A percentile compares a stretch with the other conserved stretches of the same genome.
phyloP scores from a whole-genome alignment of 2,329 filamentous ascomycete species.

The Mycogone perniciosa region DNA sequence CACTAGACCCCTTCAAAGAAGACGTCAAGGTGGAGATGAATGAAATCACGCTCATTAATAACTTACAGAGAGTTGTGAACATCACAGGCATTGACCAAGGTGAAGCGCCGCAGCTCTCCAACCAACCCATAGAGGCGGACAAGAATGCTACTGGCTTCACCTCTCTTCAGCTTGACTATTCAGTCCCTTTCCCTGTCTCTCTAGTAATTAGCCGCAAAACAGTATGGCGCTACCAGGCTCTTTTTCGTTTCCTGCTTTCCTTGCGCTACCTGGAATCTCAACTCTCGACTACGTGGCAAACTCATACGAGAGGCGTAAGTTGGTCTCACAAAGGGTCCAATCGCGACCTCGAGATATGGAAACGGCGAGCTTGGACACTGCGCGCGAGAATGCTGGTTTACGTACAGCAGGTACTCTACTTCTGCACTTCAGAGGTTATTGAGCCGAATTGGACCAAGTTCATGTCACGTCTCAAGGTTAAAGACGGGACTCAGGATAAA shows the following conservation, averaged over 20 bases:
- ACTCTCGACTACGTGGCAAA: conserved; percentile 82
- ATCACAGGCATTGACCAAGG: conserved; percentile 94
- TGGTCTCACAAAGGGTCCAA: conserved; percentile 79
- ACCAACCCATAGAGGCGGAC: conserved; percentile 64
- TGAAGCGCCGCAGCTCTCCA: conserved; percentile 67
- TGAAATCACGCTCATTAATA: conserved; percentile 85
- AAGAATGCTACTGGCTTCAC: conserved; percentile 88
- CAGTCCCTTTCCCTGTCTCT: conserved; percentile 89
- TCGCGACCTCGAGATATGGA: conserved; percentile 78
- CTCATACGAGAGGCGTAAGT: conserved; percentile 70
- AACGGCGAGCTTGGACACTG: conserved; percentile 84
- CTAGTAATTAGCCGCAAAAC: conserved; percentile 95
- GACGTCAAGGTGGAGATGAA: conserved; percentile 98
- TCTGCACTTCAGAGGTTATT: conserved; percentile 93
- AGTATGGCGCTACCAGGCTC: conserved; percentile 89
- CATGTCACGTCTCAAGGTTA: conserved; percentile 74
- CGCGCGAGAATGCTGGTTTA: conserved; percentile 94
- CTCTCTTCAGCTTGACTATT: conserved; percentile 88
- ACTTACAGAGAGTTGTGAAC: conserved; percentile 91
- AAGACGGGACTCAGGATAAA: conserved; percentile 35
- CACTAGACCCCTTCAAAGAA: conserved; percentile 94
- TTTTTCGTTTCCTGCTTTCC: conserved; percentile 90
- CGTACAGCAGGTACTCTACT: conserved; percentile 93
- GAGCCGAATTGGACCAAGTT: conserved; percentile 95
- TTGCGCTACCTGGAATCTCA: conserved; percentile 84